Percentiles rank a stretch among this genome's conserved stretches.
These are phyloP conservation scores for Yamadazyma aaseri DNA, from an alignment of 1,139 yeast species.

Conservation along the genomic window DNA sequence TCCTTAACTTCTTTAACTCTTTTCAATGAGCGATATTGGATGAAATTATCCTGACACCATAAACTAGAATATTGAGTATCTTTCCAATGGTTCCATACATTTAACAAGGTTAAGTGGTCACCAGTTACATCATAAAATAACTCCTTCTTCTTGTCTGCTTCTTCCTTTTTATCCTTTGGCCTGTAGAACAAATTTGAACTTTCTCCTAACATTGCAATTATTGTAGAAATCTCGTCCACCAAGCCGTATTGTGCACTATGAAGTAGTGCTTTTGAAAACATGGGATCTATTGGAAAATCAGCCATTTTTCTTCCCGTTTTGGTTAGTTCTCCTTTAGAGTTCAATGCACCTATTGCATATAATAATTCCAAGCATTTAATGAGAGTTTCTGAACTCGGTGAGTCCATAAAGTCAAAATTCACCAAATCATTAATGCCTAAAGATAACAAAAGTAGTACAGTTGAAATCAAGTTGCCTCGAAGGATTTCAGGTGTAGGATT, in stretches of 20 bases:
- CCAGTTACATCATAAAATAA: slow-evolving; percentile 52
- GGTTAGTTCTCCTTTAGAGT: slow-evolving; percentile 77
- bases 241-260: slow-evolving; percentile 62
- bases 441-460: slow-evolving; percentile 70
- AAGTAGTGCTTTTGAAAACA: slow-evolving; percentile 74
- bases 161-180: slow-evolving; percentile 67
- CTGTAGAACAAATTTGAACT: slow-evolving; percentile 67
- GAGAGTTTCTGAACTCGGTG: slow-evolving; percentile 72
- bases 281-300: slow-evolving; percentile 90
- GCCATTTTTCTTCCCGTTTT: slow-evolving; percentile 82
- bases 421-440: slow-evolving; percentile 80
- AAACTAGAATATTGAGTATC: slow-evolving; percentile 65
- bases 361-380: slow-evolving; percentile 76
- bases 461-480: slow-evolving; percentile 75
- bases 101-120: slow-evolving; percentile 76
- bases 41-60: slow-evolving; percentile 87
- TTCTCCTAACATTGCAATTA: slow-evolving; percentile 84
- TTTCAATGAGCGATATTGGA: slow-evolving; percentile 71
- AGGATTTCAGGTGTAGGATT: slow-evolving; percentile 89
- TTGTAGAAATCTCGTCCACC: slow-evolving; percentile 61
- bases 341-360: slow-evolving; percentile 85
- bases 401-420: slow-evolving; percentile 85
- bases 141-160: slow-evolving; percentile 63
- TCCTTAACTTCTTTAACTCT: slow-evolving; percentile 72
- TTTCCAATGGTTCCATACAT: slow-evolving; percentile 76